Percentiles rank a stretch among this genome's conserved stretches.
Conservation (phyloP, 139 green algal species). For the Chlorella sp. region DNA sequence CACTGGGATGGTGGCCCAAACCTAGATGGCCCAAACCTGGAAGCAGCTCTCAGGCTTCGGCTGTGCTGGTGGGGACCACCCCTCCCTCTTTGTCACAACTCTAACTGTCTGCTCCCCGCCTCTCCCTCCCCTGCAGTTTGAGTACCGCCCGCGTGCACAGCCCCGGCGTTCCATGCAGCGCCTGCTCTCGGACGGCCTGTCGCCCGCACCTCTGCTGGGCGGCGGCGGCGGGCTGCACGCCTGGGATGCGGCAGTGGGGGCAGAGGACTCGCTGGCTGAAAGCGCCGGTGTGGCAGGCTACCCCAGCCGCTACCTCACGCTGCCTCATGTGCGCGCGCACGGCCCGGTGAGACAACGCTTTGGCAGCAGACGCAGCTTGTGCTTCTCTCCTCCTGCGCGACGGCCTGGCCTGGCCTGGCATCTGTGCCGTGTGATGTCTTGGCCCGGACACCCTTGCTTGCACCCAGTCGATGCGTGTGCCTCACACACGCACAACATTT, state of each 20-base stretch:
- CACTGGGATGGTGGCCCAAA: too few species aligned
- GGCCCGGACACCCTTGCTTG: neutral
- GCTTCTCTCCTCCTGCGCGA: neutral
- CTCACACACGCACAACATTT: too few species aligned
- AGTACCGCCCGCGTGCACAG: constrained; percentile 17
- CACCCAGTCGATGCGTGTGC: too few species aligned
- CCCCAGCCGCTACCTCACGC: neutral
- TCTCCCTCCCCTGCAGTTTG: neutral
- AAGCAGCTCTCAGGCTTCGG: neutral
- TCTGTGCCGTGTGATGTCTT: too few species aligned
- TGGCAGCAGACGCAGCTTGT: neutral
- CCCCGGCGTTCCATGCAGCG: constrained; percentile 6
- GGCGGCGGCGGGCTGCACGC: neutral
- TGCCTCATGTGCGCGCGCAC: neutral
- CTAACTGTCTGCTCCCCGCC: neutral
- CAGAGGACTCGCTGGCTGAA: constrained; percentile 6
- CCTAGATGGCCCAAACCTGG: too few species aligned
- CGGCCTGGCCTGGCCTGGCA: neutral
- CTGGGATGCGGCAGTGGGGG: constrained; percentile 1
- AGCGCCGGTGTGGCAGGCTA: neutral
- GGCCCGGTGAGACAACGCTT: neutral
- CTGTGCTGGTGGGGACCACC: neutral
- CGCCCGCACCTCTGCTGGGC: neutral
- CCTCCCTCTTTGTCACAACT: neutral
- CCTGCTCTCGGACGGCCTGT: constrained; percentile 18